Base-by-base conservation (phyloP, 148 eudicot species). In the Rhododendron ovatum region DNA sequence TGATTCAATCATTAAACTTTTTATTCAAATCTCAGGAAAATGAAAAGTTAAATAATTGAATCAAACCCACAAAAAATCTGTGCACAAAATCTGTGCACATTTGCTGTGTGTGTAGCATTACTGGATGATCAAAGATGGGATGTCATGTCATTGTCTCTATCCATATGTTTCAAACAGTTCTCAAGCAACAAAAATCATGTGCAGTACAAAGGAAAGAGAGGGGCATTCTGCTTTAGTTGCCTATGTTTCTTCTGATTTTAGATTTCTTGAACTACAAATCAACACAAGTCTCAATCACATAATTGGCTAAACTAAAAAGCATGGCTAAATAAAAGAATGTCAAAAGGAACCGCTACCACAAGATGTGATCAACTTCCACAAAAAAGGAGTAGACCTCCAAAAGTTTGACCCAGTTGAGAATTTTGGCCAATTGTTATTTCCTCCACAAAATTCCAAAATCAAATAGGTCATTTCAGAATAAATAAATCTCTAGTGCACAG, bases 71-170 rank as follows among this genome's bases (percentile, higher is more conserved):
- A n/a, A n/a, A n/a, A n/a, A n/a, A n/a, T n/a, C n/a, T n/a, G n/a
- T n/a, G n/a, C n/a, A n/a, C n/a, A n/a, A n/a, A n/a, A n/a, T n/a
- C n/a, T n/a, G n/a, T n/a, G n/a, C n/a, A n/a, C n/a, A n/a, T n/a
- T n/a, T n/a, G n/a, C n/a, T n/a, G n/a, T n/a, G n/a, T n/a, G n/a
- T n/a, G n/a, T n/a, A n/a, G n/a, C n/a, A n/a, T n/a, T n/a, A n/a
- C n/a, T n/a, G n/a, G 48, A 59, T 85, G 75, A 61, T 61, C 84
- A 80, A 80, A 80, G n/a, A 82, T 80, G 80, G 51, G 69, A 41
- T 41, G 88, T 73, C 13, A 73, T 24, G 73, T n/a, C 18, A 86
- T 26, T 82, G 85, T 55, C 80, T 39, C 85, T 82, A 82, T 82
- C 88, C 74, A 82, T 55, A 51, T 86, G 71, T 71, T 53, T 37